Conservation (phyloP, 176 grass and related monocot species). For the Paspalum notatum region DNA sequence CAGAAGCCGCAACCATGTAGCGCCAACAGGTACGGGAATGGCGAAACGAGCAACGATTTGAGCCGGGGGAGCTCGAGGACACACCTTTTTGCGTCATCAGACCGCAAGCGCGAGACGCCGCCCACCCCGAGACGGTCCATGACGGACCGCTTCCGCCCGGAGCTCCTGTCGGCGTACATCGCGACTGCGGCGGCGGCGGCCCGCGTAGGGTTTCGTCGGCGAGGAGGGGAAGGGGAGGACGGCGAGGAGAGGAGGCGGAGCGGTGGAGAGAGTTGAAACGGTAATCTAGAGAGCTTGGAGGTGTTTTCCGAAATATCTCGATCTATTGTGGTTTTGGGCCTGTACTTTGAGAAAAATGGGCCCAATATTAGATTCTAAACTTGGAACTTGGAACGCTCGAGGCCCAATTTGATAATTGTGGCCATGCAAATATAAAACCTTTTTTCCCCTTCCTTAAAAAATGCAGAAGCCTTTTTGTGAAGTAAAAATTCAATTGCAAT, state of each 20-base stretch:
- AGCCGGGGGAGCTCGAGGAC: constrained; percentile 5
- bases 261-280: constrained; percentile 5
- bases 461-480: background rate
- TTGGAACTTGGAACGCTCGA: background rate
- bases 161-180: constrained; percentile 63
- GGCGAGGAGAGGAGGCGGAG: background rate
- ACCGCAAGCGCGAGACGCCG: constrained; percentile 17
- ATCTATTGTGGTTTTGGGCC: background rate
- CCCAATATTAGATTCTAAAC: background rate
- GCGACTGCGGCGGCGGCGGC: background rate
- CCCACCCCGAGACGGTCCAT: constrained; percentile 59
- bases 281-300: background rate
- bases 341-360: background rate
- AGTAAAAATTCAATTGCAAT: background rate
- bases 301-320: constrained; percentile 1
- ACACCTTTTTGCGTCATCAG: constrained; percentile 58
- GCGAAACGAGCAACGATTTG: constrained; percentile 1
- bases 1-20: background rate
- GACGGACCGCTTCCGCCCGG: constrained; percentile 61
- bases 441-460: background rate
- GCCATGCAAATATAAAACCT: background rate
- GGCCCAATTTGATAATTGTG: background rate
- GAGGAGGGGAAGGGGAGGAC: constrained; percentile 13
- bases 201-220: constrained; percentile 53
- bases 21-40: background rate